A percentile compares a stretch with the other conserved stretches of the same genome.
Evolutionary conservation across 768 basidiomycete genomes (phyloP).

Genomic region (Russula dissimulans): DNA sequence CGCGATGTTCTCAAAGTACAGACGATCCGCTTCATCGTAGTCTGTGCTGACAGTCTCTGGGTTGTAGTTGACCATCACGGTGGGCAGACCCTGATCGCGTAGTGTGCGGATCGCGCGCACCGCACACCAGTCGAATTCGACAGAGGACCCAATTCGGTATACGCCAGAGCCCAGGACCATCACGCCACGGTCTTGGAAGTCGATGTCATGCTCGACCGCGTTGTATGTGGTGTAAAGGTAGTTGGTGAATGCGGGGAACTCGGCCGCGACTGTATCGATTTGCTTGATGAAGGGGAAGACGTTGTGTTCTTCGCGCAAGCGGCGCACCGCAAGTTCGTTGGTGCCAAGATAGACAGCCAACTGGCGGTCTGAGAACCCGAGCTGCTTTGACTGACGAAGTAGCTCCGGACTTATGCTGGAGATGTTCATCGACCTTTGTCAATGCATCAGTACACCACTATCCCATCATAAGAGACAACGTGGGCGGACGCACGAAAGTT

Average conservation of each 20-base stretch:
- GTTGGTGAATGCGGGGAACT: constrained; percentile 98
- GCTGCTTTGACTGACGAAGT: constrained; percentile 80
- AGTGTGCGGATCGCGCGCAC: constrained; percentile 94
- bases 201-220: constrained; percentile 86
- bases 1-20: constrained; percentile 99
- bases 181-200: constrained; percentile 85
- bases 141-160: constrained; percentile 96
- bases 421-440: constrained; percentile 48
- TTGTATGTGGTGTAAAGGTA: constrained; percentile 99
- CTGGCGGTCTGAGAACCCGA: constrained; percentile 93
- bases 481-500: constrained; percentile 49
- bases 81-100: constrained; percentile 88
- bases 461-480: background rate
- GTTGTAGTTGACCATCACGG: constrained; percentile 99
- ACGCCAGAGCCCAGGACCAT: constrained; percentile 98
- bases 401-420: constrained; percentile 51
- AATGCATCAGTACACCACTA: background rate
- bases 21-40: constrained; percentile 95
- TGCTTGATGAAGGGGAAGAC: constrained; percentile 94
- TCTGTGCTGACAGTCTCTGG: constrained; percentile 99
- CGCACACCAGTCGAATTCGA: constrained; percentile 99
- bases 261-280: constrained; percentile 97
- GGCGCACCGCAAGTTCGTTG: constrained; percentile 88
- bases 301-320: constrained; percentile 73
- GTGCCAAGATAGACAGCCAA: constrained; percentile 76